A percentile compares a stretch with the other conserved stretches of the same genome.
Evolutionary conservation across 2,329 filamentous ascomycete species (phyloP).

Genomic region (Sordariomycetes sp.): DNA sequence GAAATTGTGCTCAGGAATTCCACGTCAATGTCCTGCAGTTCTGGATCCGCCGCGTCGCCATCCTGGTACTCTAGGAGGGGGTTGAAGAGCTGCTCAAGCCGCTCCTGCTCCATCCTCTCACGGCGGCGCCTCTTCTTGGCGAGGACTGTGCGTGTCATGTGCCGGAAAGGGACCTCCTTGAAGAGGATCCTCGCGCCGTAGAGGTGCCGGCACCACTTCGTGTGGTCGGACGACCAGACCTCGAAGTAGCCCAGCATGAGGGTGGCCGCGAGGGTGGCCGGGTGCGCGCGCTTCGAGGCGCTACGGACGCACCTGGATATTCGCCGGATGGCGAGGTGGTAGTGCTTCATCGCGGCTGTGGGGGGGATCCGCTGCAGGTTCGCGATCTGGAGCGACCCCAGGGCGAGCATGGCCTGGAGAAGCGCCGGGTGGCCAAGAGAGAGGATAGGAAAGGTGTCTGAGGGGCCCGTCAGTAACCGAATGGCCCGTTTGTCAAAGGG

Average conservation of each 20-base stretch:
- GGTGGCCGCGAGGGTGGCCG: slow-evolving; percentile 79
- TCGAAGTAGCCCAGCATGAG: slow-evolving; percentile 86
- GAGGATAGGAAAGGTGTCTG: slow-evolving; percentile 71
- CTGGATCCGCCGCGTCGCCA: slow-evolving; percentile 11
- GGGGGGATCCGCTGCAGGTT: slow-evolving; percentile 64
- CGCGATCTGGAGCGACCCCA: slow-evolving; percentile 80
- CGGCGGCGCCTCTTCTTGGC: slow-evolving; percentile 41
- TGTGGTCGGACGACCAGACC: slow-evolving; percentile 87
- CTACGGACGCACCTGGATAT: slow-evolving; percentile 67
- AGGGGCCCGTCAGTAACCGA: slow-evolving; percentile 12
- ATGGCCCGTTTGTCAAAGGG: background rate
- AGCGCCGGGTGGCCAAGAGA: slow-evolving; percentile 78
- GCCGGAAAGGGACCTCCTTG: slow-evolving; percentile 67
- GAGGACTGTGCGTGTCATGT: slow-evolving; percentile 62
- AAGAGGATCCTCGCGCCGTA: slow-evolving; percentile 75
- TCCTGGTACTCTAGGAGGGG: slow-evolving; percentile 13
- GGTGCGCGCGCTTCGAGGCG: slow-evolving; percentile 56
- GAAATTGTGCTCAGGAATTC: slow-evolving; percentile 28
- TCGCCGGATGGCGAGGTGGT: slow-evolving; percentile 72
- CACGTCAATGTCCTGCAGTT: slow-evolving; percentile 29
- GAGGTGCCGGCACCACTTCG: slow-evolving; percentile 91
- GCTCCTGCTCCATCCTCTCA: slow-evolving; percentile 24
- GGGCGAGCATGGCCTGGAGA: slow-evolving; percentile 80
- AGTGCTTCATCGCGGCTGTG: slow-evolving; percentile 82
- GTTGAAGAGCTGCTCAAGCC: slow-evolving; percentile 15